Conservation (phyloP, 176 grass and related monocot species). For the Hordeum marinum region DNA sequence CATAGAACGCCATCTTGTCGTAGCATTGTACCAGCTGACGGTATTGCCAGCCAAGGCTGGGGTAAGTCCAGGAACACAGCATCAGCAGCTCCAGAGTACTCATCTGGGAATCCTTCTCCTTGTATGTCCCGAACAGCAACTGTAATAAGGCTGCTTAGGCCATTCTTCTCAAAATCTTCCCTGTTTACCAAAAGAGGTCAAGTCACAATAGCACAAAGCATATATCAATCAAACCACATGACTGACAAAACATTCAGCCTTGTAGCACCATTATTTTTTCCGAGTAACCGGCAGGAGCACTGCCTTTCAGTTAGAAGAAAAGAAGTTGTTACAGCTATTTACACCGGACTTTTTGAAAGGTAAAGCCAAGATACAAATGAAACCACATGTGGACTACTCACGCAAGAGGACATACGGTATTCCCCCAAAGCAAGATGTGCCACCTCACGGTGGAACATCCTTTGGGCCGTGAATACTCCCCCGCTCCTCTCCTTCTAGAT, state of each 20-base stretch:
- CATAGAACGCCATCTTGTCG: conserved; percentile 72
- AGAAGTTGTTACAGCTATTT: too few relatives aligned
- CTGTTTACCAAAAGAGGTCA: conserved; percentile 27
- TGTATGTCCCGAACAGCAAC: conserved; percentile 80
- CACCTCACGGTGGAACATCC: too few relatives aligned
- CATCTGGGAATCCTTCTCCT: conserved; percentile 74
- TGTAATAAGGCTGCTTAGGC: conserved; percentile 63
- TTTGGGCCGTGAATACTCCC: too few relatives aligned
- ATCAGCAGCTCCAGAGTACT: conserved; percentile 52
- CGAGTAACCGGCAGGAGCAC: too few relatives aligned
- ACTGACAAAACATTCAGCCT: neutral
- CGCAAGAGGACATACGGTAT: too few relatives aligned
- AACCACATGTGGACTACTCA: too few relatives aligned
- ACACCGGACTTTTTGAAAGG: too few relatives aligned
- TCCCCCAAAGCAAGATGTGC: too few relatives aligned
- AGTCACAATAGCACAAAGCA: neutral
- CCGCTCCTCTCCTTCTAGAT: too few relatives aligned
- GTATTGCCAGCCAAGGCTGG: conserved; percentile 84
- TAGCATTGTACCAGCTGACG: conserved; percentile 54
- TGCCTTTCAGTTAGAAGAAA: too few relatives aligned
- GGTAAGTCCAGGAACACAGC: conserved; percentile 87
- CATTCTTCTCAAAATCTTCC: conserved; percentile 81
- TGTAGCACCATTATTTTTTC: neutral
- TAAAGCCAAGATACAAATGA: too few relatives aligned
- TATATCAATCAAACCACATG: neutral